Evolutionary conservation across 352 stramenopile genomes (phyloP).

Genomic region (Phytophthora ramorum): DNA sequence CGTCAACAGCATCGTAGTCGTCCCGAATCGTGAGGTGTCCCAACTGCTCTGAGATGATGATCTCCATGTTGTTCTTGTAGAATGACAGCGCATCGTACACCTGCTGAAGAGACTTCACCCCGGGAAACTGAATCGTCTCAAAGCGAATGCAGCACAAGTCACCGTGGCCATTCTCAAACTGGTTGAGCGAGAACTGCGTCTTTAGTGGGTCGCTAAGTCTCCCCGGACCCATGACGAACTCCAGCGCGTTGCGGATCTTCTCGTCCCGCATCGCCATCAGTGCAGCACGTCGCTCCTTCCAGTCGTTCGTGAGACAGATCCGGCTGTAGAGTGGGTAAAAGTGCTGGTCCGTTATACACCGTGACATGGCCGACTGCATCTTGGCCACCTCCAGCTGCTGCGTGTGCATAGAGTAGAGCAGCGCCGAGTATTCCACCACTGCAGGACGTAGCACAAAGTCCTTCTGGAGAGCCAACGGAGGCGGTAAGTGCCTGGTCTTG

Average conservation of each 20-base stretch:
- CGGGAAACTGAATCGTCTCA: conserved; percentile 42
- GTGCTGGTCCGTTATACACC: conserved; percentile 26
- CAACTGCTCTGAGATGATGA: conserved; percentile 47
- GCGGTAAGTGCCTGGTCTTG: conserved; percentile 13
- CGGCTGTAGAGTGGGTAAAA: conserved; percentile 31
- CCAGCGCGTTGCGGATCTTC: conserved; percentile 27
- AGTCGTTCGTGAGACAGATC: conserved; percentile 34
- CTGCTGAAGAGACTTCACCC: conserved; percentile 33
- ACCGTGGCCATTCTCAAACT: conserved; percentile 29
- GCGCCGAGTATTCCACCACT: conserved; percentile 4
- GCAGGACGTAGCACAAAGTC: conserved; percentile 23
- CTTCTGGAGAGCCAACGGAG: conserved; percentile 12
- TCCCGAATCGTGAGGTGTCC: conserved; percentile 47
- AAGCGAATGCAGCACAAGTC: conserved; percentile 43
- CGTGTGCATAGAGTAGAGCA: conserved; percentile 18
- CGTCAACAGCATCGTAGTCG: conserved; percentile 37
- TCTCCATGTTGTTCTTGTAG: conserved; percentile 51
- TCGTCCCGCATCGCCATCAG: conserved; percentile 23
- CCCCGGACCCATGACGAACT: conserved; percentile 30
- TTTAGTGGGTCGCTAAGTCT: conserved; percentile 13
- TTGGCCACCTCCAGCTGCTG: conserved; percentile 31
- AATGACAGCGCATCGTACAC: conserved; percentile 47
- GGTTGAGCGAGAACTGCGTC: conserved; percentile 28
- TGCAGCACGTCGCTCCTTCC: conserved; percentile 15
- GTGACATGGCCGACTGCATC: conserved; percentile 31